Base-by-base conservation (phyloP, 164 flowering plant genomes). In the Hamamelis virginiana region DNA sequence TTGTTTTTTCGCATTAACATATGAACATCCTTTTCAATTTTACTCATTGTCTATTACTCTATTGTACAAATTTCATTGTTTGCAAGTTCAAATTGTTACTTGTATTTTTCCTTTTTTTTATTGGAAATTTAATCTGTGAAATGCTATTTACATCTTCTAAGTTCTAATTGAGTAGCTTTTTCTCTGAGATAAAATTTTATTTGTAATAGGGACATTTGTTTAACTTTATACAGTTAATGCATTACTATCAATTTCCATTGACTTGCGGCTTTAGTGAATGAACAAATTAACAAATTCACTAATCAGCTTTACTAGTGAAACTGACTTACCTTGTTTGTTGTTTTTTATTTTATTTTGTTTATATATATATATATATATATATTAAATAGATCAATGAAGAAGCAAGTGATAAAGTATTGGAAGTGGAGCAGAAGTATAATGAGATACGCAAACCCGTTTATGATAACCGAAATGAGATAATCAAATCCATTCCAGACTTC, bases 321-420 rank as follows among this genome's bases (percentile, higher is more conserved):
- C n/a, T 0, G 21, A 23, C 43, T 27, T 27, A n/a, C 22, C 6
- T 38, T 64, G 47, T 65, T 38, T 50, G 47, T 57, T 76, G 41
- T 55, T 22, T n/a, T 50, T 3, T 1, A 16, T 13, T 57, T 43
- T 21, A 53, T 3, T 15, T 23, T 52, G 11, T 19, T 13, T 45
- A 3, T 21, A 15, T 13, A 9, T 46, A n/a, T n/a, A n/a, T n/a
- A n/a, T n/a, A n/a, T n/a, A n/a, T n/a, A n/a, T n/a, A n/a, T 65
- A 55, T 8, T 11, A 3, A 14, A 16, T 64, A 95, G 97, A 83
- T 92, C 55, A 93, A 90, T 68, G 99, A 93, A 75, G 89, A 95
- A 79, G 97, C 92, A 27, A 90, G 95, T 75, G 98, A 95, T 64
- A 83, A 91, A 72, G 93, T 95, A 27, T 71, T 95, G 79, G 94